Evolutionary conservation across 129 eudicot species (phyloP).

Genomic region (Arctium minus): DNA sequence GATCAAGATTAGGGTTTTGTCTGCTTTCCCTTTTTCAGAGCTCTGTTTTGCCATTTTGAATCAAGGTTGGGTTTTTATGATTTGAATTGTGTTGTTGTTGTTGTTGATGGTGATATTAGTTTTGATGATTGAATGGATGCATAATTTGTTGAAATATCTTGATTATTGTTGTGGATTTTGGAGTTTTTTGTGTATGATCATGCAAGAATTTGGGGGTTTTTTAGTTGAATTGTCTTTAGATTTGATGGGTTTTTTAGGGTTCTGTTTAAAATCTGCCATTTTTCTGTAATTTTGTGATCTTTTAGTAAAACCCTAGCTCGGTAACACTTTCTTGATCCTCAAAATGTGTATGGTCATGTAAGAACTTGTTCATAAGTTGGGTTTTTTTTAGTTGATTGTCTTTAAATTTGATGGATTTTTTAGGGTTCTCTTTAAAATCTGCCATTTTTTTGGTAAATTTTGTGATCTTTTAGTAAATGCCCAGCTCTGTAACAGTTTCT

Average conservation of each 20-base stretch:
- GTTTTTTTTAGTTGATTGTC: neutral
- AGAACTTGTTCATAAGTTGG: neutral
- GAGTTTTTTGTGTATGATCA: neutral
- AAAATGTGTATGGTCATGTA: neutral
- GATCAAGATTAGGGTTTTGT: constrained; percentile 29
- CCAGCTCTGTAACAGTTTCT: neutral
- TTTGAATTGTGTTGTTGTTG: neutral
- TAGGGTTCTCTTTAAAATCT: neutral
- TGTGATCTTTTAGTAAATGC: neutral
- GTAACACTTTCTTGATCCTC: neutral
- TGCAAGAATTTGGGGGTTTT: neutral
- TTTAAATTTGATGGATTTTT: neutral
- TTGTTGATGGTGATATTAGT: neutral
- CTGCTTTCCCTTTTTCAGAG: neutral
- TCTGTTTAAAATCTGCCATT: neutral
- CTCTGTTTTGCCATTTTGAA: constrained; percentile 12
- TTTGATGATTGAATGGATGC: neutral
- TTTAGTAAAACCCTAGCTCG: neutral
- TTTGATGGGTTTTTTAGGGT: neutral
- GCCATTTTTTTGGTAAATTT: neutral
- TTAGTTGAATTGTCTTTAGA: constrained; percentile 9
- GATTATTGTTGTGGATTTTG: neutral
- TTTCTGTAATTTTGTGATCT: neutral
- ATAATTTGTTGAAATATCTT: neutral
- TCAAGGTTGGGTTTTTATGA: constrained; percentile 21